Conservation (phyloP, 208 protist genomes). For the Trypanosoma cruzi region DNA sequence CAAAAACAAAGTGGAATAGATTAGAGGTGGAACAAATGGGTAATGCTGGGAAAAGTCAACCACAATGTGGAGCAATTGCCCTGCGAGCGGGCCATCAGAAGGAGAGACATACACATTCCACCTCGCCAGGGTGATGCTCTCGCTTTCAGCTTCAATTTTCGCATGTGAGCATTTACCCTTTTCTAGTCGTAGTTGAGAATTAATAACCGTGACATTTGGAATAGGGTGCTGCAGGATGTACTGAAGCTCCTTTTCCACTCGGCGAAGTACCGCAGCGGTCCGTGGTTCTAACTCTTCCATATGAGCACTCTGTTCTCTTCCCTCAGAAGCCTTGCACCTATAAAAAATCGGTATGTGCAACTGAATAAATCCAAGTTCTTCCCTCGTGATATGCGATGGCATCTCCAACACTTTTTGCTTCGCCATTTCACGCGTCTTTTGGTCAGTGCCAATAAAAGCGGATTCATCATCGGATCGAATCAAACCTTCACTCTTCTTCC, state of each 20-base stretch:
- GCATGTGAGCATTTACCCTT: neutral
- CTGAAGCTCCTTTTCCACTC: slow-evolving; percentile 22
- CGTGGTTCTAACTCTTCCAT: neutral
- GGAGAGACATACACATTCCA: slow-evolving; percentile 54
- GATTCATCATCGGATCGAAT: neutral
- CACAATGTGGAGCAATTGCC: slow-evolving; percentile 37
- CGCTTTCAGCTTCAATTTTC: neutral
- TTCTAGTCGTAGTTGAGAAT: neutral
- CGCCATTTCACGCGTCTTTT: neutral
- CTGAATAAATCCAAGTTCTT: slow-evolving; percentile 12
- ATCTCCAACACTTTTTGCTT: neutral
- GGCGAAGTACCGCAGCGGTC: neutral
- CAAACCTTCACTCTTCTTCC: neutral
- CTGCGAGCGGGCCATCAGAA: slow-evolving; percentile 47
- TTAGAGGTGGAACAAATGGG: slow-evolving; percentile 43
- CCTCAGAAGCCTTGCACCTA: neutral
- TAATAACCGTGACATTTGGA: slow-evolving; percentile 14
- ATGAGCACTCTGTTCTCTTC: neutral
- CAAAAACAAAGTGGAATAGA: slow-evolving; percentile 42
- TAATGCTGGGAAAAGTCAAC: slow-evolving; percentile 47
- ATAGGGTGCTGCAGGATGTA: slow-evolving; percentile 17
- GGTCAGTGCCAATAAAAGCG: neutral
- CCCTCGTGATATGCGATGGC: neutral
- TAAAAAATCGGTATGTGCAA: slow-evolving; percentile 5
- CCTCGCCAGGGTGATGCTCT: slow-evolving; percentile 5